Conservation (phyloP, 441 rosid species). For the Pelargonium australe region DNA sequence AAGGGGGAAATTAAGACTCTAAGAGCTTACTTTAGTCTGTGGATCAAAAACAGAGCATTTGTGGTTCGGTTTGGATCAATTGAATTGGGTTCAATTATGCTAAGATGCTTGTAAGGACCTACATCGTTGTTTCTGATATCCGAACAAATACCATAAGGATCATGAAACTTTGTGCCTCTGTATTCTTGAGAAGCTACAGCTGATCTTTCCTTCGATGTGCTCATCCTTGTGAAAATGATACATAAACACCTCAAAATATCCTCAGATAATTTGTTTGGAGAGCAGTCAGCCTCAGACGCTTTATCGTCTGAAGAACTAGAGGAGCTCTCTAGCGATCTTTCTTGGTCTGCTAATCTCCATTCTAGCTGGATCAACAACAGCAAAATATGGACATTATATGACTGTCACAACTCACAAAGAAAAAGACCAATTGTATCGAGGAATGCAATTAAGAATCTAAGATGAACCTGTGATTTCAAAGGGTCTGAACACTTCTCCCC, state of each 20-base stretch:
- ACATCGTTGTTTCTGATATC: conserved; percentile 48
- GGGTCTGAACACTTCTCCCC: conserved; percentile 20
- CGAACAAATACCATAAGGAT: conserved; percentile 49
- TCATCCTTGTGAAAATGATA: conserved; percentile 20
- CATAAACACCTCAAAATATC: conserved; percentile 22
- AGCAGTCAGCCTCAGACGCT: conserved; percentile 5
- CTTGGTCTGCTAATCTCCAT: conserved; percentile 19
- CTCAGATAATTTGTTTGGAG: conserved; percentile 26
- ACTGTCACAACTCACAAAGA: background rate
- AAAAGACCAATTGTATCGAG: background rate
- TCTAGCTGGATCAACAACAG: conserved; percentile 16
- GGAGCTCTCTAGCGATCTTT: conserved; percentile 14
- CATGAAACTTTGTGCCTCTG: conserved; percentile 24
- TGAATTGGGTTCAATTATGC: conserved; percentile 43
- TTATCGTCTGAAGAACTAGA: conserved; percentile 5
- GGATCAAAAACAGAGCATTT: conserved; percentile 49
- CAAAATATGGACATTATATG: background rate
- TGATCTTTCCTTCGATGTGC: conserved; percentile 17
- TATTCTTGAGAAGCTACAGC: background rate
- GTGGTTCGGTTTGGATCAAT: conserved; percentile 46
- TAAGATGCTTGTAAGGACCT: conserved; percentile 58
- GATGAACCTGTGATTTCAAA: conserved; percentile 31
- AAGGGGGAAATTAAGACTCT: conserved; percentile 17
- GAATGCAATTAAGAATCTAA: background rate
- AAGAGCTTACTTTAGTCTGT: conserved; percentile 55